These are phyloP conservation scores for Calocera cornea DNA, from an alignment of 768 basidiomycete species.

Conservation along the genomic window DNA sequence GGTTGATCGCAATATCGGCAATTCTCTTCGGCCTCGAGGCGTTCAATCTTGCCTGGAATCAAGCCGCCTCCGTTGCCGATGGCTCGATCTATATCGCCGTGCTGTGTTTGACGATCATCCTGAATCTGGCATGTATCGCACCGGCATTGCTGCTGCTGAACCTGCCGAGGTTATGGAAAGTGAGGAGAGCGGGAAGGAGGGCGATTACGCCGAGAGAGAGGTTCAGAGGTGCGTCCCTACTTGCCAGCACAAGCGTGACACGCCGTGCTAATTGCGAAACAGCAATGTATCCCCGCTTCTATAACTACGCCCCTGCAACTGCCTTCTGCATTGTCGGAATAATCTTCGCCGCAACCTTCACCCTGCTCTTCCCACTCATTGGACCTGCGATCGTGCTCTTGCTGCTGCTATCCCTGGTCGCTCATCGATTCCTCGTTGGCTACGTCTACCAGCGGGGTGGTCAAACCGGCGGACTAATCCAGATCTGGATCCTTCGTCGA, in stretches of 20 bases:
- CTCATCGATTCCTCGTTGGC: slow-evolving; percentile 66
- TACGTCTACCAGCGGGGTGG: slow-evolving; percentile 60
- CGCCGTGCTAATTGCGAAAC: slow-evolving; percentile 13
- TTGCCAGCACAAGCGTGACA: background rate
- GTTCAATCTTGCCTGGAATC: slow-evolving; percentile 32
- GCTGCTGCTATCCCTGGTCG: slow-evolving; percentile 51
- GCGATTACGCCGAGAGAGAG: slow-evolving; percentile 64
- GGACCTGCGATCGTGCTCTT: slow-evolving; percentile 55
- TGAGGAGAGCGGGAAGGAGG: slow-evolving; percentile 40
- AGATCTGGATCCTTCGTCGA: slow-evolving; percentile 61
- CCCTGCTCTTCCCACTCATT: slow-evolving; percentile 63
- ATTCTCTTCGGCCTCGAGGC: slow-evolving; percentile 53
- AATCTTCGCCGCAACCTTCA: slow-evolving; percentile 58
- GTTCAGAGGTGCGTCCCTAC: slow-evolving; percentile 49
- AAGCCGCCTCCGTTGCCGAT: slow-evolving; percentile 38
- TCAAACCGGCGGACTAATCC: slow-evolving; percentile 59
- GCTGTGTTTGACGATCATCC: slow-evolving; percentile 41
- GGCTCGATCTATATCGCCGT: slow-evolving; percentile 60
- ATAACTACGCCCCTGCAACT: slow-evolving; percentile 54
- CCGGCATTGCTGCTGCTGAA: slow-evolving; percentile 65
- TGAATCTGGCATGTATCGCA: slow-evolving; percentile 53
- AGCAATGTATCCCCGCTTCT: slow-evolving; percentile 60
- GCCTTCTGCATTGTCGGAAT: slow-evolving; percentile 54
- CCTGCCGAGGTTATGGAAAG: slow-evolving; percentile 46
- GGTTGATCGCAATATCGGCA: slow-evolving; percentile 55